Evolutionary conservation across 345 rosid genomes (phyloP), one percentile per base, ranked within the genome.

Genomic region (Mallotus nudiflorus): DNA sequence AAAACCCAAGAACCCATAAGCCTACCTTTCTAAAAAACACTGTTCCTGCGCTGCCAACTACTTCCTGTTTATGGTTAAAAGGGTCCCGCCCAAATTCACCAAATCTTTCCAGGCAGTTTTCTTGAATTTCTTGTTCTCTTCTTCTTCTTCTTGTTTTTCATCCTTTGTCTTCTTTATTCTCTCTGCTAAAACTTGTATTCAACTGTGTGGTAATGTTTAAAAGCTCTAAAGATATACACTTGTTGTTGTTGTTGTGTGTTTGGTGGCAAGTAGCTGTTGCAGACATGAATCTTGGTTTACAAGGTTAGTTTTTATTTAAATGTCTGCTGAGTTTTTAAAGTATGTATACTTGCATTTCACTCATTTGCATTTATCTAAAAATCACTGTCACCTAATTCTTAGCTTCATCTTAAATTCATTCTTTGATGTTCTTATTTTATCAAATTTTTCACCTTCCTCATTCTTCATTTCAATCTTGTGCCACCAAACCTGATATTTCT

Each of bases 281-380:
- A 53, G 45, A 46, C 20, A 69, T 73, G 71, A 81, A 40, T 66
- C 82, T 79, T 82, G 68, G 75, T 75, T 72, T 56, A 45, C 73
- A 80, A 84, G 88, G 80, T 79, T 71, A 62, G 81, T 69, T 37
- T 35, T 82, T 65, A 18, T 35, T 82, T 4, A 64, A 77, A 57
- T 75, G 70, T 67, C 9, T 2, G 70, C 67, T 73, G 66, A 65
- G 66, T 72, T 73, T 77, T 81, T 76, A 62, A 44, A 29, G n/a
- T 12, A 59, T 83, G 74, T 75, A n/a, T n/a, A n/a, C 96, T 87
- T 92, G 82, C 78, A 67, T 82, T 81, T 78, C 81, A 85, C 96
- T 86, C 86, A 53, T 80, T 31, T 64, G 15, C 25, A 42, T 19
- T 20, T 40, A 62, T 78, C 20, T 54, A 45, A 63, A 61, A 61